Base-by-base conservation (phyloP, 257 asterid species). In the Capsicum pubescens region DNA sequence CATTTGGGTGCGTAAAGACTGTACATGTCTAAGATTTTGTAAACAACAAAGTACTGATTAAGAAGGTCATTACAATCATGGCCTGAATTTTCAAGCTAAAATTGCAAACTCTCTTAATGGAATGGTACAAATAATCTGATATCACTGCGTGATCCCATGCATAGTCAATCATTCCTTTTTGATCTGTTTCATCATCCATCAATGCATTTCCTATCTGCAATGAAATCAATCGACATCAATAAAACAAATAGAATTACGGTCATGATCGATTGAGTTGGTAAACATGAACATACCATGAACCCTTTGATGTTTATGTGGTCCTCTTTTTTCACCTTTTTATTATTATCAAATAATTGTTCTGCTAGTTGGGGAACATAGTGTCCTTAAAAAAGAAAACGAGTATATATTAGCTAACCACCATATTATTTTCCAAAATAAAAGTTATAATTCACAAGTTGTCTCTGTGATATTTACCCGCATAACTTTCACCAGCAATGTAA, bases 131-230 rank as follows among this genome's bases (percentile, higher is more conserved):
- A 19, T 36, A 11, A 79, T 96, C 97, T 0, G 99, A 96, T 78
- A 96, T 96, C 16, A 96, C 98, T 0, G 99, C 98, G 69, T 96
- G 99, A 82, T 91, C 90, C 94, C 97, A 96, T 55, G 99, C 99
- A 71, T 92, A 94, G 11, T 96, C 97, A n/a, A 96, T 89, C 92
- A 94, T 82, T 26, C 98, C 99, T 14, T 42, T 92, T 15, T 92
- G 94, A 84, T 94, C 99, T 3, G 91, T 86, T 80, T 93, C 98
- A 11, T 93, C 95, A 36, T 96, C 95, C 82, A 94, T n/a, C 59
- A 92, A 89, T 26, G 98, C 94, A 85, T 96, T 96, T 35, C 99
- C 99, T 3, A 96, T 82, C 99, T 96, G 94, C 87, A 81, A 35
- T 67, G 56, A 52, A 6, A 44, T 64, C 39, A 5, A 14, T 14